Conservation (phyloP, 164 flowering plant genomes). For the Vitis vinifera region ASM3070453v1 NC_081822.1:9381501-9382000, state of each 20-base stretch:
- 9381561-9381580: background rate
- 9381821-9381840: conserved; percentile 7
- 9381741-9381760: conserved; percentile 73
- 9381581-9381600: background rate
- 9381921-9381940: conserved; percentile 43
- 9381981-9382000: conserved; percentile 22
- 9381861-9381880: conserved; percentile 32
- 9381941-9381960: conserved; percentile 24
- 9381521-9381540: no score
- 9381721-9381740: conserved; percentile 68
- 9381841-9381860: conserved; percentile 11
- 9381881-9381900: conserved; percentile 32
- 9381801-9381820: conserved; percentile 5
- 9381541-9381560: no score
- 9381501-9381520: no score
- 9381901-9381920: conserved; percentile 48
- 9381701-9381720: conserved; percentile 82
- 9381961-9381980: conserved; percentile 36
- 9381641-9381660: conserved; percentile 83
- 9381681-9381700: conserved; percentile 63
- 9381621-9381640: conserved; percentile 62
- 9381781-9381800: conserved; percentile 9
- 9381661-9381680: conserved; percentile 72
- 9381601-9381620: conserved; percentile 38
- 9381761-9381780: conserved; percentile 89